Percentiles rank a stretch among this genome's conserved stretches.
These are phyloP conservation scores for Letharia columbiana DNA, from an alignment of 495 filamentous ascomycete species.

Conservation along the genomic window DNA sequence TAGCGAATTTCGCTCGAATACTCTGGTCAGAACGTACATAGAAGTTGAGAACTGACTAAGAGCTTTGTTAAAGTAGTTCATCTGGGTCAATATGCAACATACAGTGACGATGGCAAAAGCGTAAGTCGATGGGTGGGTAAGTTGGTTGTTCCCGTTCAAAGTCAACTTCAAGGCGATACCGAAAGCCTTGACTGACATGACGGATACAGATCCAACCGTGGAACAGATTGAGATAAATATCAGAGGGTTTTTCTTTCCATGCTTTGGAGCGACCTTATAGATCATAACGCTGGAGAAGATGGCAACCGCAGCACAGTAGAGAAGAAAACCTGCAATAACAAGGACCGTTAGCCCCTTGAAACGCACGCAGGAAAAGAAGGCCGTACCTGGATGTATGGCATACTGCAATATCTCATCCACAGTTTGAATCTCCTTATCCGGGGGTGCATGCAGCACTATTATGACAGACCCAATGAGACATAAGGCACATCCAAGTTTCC, in stretches of 20 bases:
- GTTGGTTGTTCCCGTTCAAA: slow-evolving; percentile 84
- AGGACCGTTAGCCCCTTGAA: slow-evolving; percentile 28
- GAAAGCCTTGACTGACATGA: slow-evolving; percentile 98
- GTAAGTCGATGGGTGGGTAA: slow-evolving; percentile 86
- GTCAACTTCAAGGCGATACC: slow-evolving; percentile 95
- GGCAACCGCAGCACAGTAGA: slow-evolving; percentile 69
- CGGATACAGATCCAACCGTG: slow-evolving; percentile 89
- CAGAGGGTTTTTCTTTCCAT: slow-evolving; percentile 91
- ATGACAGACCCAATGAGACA: slow-evolving; percentile 94
- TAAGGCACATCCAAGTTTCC: slow-evolving; percentile 90
- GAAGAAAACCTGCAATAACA: slow-evolving; percentile 59
- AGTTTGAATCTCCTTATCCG: slow-evolving; percentile 78
- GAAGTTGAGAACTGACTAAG: slow-evolving; percentile 93
- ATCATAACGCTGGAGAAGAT: slow-evolving; percentile 90
- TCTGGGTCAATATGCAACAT: slow-evolving; percentile 93
- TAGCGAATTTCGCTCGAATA: slow-evolving; percentile 22
- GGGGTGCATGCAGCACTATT: slow-evolving; percentile 93
- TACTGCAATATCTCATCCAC: slow-evolving; percentile 83
- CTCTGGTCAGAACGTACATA: slow-evolving; percentile 54
- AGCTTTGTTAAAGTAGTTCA: slow-evolving; percentile 99
- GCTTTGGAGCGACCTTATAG: slow-evolving; percentile 76
- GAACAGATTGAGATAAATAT: slow-evolving; percentile 97
- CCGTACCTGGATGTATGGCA: slow-evolving; percentile 79
- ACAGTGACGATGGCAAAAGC: slow-evolving; percentile 88
- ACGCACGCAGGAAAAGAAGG: slow-evolving; percentile 4